These are phyloP conservation scores for Silene uniflora DNA, from an alignment of 148 eudicot species.

Conservation along the genomic window DNA sequence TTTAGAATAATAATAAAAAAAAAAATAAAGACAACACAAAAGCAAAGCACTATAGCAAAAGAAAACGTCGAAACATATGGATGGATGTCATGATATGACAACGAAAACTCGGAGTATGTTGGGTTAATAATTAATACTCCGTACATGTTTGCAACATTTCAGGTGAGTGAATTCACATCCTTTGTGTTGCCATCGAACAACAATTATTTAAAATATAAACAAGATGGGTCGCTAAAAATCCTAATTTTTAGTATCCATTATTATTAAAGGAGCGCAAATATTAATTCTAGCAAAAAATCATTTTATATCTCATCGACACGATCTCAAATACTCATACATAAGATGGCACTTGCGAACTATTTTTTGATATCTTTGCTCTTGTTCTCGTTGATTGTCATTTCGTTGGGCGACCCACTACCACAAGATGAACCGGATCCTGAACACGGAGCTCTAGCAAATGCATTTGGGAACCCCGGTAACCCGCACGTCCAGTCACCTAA, in stretches of 20 bases:
- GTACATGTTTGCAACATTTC: too few species aligned
- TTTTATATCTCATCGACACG: background rate
- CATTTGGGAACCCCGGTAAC: background rate
- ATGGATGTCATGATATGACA: too few species aligned
- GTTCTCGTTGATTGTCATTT: background rate
- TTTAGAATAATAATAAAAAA: too few species aligned
- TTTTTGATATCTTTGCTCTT: background rate
- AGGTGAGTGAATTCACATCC: background rate
- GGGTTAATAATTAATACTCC: too few species aligned
- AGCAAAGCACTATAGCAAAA: too few species aligned
- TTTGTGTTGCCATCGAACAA: constrained; percentile 4
- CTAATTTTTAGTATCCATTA: background rate
- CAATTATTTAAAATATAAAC: background rate
- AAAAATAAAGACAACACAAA: too few species aligned
- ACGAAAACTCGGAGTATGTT: too few species aligned
- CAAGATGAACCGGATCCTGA: background rate
- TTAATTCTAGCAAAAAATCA: background rate
- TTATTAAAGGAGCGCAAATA: background rate
- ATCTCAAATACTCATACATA: background rate
- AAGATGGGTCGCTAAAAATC: background rate
- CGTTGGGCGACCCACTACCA: background rate
- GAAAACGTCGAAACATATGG: too few species aligned
- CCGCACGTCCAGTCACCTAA: background rate
- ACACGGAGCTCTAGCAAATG: background rate
- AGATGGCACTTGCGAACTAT: background rate